Percentiles rank a stretch among this genome's conserved stretches.
phyloP scores from a whole-genome alignment of 1,284 basidiomycete species.

The Fomitopsis pinicola region DNA sequence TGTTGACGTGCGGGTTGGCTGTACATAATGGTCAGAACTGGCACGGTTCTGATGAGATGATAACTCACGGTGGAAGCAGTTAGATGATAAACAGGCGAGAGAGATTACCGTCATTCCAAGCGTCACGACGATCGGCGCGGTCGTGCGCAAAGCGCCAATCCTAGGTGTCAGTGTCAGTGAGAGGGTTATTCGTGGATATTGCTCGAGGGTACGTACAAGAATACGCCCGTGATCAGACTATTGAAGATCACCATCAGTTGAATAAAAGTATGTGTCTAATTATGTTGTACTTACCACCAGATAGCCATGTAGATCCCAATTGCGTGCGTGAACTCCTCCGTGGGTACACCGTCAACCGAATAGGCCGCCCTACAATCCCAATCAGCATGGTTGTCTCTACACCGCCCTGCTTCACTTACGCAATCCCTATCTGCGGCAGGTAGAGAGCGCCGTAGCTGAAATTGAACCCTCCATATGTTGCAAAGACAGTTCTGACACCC shows the following conservation, averaged over 20 bases:
- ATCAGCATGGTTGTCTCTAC: not conserved
- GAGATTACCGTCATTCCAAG: constrained; percentile 9
- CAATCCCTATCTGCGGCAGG: constrained; percentile 8
- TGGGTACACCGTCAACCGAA: constrained; percentile 6
- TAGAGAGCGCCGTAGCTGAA: constrained; percentile 10
- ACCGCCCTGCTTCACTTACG: not conserved
- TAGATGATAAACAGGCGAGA: constrained; percentile 7
- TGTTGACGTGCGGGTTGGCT: constrained; percentile 7
- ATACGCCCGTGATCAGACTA: constrained; percentile 7
- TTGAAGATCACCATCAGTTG: not conserved
- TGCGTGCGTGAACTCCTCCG: constrained; percentile 7
- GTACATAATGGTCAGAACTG: not conserved
- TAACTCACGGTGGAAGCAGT: constrained; percentile 9
- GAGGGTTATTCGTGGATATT: not conserved
- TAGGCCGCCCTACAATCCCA: constrained; percentile 1
- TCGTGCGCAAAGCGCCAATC: constrained; percentile 9
- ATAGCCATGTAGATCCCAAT: constrained; percentile 10
- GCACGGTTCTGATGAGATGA: not conserved
- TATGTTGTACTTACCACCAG: constrained; percentile 5
- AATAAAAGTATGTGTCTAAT: not conserved
- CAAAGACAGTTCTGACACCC: constrained; percentile 5
- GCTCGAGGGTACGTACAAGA: constrained; percentile 1
- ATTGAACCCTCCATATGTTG: constrained; percentile 10
- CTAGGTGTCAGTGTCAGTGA: not conserved
- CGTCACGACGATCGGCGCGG: constrained; percentile 4